Conservation (phyloP, 2,329 filamentous ascomycete species). For the Helminthosporium solani region DNA sequence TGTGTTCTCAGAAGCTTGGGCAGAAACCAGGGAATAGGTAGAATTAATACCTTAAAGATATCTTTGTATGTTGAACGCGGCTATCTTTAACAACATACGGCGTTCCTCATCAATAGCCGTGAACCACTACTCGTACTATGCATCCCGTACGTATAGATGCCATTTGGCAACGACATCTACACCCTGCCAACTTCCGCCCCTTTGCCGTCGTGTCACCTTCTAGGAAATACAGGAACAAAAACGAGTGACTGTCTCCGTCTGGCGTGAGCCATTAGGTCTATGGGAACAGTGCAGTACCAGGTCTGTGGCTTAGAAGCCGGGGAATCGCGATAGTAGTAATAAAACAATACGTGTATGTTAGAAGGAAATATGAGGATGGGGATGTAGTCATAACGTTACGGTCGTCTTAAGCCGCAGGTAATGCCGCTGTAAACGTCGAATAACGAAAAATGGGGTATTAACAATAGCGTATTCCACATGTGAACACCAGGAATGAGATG, state of each 20-base stretch:
- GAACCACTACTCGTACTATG: background rate
- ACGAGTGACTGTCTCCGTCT: conserved; percentile 7
- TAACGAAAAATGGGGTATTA: no score
- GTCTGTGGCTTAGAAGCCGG: conserved; percentile 17
- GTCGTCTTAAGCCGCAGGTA: no score
- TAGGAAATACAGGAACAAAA: conserved; percentile 2
- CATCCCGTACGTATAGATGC: background rate
- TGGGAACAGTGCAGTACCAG: conserved; percentile 2
- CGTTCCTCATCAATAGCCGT: background rate
- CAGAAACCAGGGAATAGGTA: conserved; percentile 10
- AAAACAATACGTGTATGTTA: background rate
- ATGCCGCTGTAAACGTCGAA: no score
- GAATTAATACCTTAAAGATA: background rate
- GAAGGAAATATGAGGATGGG: background rate
- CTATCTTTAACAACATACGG: background rate
- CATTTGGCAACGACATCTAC: background rate
- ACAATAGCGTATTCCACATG: no score
- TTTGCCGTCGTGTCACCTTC: background rate
- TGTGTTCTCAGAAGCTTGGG: conserved; percentile 39
- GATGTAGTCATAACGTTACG: no score
- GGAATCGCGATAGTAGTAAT: conserved; percentile 18
- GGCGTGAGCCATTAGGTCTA: conserved; percentile 38
- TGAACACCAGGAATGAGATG: background rate
- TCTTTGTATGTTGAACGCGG: background rate
- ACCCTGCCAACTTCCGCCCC: background rate